Evolutionary conservation across 768 basidiomycete species (phyloP).

Genomic region (Xerocomellus chrysenteron): DNA sequence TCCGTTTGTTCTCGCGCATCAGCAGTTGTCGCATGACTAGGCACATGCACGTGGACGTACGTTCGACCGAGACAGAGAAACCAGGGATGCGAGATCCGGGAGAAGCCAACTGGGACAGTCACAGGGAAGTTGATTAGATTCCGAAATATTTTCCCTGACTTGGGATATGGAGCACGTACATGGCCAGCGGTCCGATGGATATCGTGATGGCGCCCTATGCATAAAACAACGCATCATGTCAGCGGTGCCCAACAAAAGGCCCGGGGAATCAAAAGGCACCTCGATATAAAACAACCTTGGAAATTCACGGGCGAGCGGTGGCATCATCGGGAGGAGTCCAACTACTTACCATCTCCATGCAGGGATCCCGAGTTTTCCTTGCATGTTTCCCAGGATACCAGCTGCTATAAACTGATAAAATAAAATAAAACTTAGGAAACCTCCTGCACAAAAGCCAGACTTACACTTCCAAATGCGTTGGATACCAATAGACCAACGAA

Average conservation of each 20-base stretch:
- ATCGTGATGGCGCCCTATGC: slow-evolving; percentile 63
- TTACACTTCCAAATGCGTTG: slow-evolving; percentile 65
- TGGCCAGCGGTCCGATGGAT: slow-evolving; percentile 50
- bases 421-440: background rate
- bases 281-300: slow-evolving; percentile 71
- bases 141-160: background rate
- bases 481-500: slow-evolving; percentile 61
- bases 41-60: background rate
- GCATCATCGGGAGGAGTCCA: background rate
- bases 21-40: slow-evolving; percentile 47
- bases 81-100: slow-evolving; percentile 46
- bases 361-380: slow-evolving; percentile 61
- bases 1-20: slow-evolving; percentile 48
- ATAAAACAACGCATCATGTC: background rate
- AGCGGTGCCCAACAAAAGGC: background rate
- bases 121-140: background rate
- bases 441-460: slow-evolving; percentile 15
- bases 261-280: slow-evolving; percentile 27
- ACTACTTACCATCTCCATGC: slow-evolving; percentile 65
- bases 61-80: background rate
- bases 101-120: slow-evolving; percentile 47
- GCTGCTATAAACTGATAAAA: slow-evolving; percentile 62
- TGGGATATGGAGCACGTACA: slow-evolving; percentile 33
- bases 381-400: slow-evolving; percentile 69
- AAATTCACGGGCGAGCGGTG: background rate